phyloP scores from a whole-genome alignment of 768 basidiomycete species.

The Porphyrellus cyaneotinctus region DNA sequence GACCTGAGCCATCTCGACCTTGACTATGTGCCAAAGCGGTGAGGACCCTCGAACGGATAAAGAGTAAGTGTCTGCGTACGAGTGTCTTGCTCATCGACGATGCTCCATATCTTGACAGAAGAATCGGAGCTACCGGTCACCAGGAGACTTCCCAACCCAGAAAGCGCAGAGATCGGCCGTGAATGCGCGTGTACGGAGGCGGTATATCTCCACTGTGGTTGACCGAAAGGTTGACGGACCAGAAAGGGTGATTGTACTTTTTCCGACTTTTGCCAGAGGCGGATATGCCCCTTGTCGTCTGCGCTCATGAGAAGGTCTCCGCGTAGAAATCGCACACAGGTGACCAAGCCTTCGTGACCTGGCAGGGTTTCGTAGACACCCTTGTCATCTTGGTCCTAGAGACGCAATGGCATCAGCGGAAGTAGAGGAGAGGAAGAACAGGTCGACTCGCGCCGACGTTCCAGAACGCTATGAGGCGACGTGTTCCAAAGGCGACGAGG shows the following conservation, averaged over 20 bases:
- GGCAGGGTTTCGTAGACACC: conserved; percentile 69
- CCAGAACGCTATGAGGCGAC: conserved; percentile 58
- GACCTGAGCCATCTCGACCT: conserved; percentile 47
- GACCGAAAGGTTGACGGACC: background rate
- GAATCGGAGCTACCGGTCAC: conserved; percentile 85
- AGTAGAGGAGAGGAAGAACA: background rate
- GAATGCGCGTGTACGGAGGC: conserved; percentile 55
- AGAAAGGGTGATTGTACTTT: conserved; percentile 14
- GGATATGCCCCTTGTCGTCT: conserved; percentile 69
- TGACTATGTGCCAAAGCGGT: conserved; percentile 29
- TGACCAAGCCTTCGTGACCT: conserved; percentile 71
- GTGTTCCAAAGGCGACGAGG: conserved; percentile 56
- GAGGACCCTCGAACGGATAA: background rate
- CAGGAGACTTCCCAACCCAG: conserved; percentile 44
- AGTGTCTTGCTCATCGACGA: conserved; percentile 29
- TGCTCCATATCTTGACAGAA: conserved; percentile 68
- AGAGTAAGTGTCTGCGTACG: conserved; percentile 21
- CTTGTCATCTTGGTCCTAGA: conserved; percentile 44
- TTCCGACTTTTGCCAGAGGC: conserved; percentile 51
- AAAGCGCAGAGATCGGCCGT: conserved; percentile 67
- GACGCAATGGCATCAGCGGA: conserved; percentile 1
- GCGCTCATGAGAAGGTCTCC: conserved; percentile 57
- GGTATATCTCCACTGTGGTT: conserved; percentile 53
- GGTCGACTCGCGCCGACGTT: conserved; percentile 41
- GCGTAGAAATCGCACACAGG: conserved; percentile 66